A percentile compares a stretch with the other conserved stretches of the same genome.
These are phyloP conservation scores for Phytophthora pseudosyringae DNA, from an alignment of 352 stramenopile genomes.

Conservation along the genomic window DNA sequence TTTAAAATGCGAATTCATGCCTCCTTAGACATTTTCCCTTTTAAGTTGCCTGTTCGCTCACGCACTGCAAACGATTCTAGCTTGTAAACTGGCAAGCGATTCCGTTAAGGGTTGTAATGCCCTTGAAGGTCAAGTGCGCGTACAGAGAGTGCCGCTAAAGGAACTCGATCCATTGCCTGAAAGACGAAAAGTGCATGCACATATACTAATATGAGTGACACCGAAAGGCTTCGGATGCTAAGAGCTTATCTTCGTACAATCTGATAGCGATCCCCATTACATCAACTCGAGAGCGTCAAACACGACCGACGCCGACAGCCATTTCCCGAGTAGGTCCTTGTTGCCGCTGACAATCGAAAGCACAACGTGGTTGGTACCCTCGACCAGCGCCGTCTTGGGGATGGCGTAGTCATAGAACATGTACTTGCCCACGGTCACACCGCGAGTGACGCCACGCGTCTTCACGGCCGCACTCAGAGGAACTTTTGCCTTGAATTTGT, in stretches of 20 bases:
- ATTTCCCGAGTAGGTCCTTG: slow-evolving; percentile 42
- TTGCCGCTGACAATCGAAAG: slow-evolving; percentile 54
- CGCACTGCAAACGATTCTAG: no score
- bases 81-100: no score
- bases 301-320: slow-evolving; percentile 52
- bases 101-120: no score
- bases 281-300: slow-evolving; percentile 58
- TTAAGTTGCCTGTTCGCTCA: no score
- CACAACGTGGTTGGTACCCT: slow-evolving; percentile 41
- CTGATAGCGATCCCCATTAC: background rate
- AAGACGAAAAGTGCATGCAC: no score
- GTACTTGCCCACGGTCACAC: slow-evolving; percentile 55
- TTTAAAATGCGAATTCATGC: no score
- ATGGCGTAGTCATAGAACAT: slow-evolving; percentile 57
- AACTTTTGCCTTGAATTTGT: slow-evolving; percentile 42
- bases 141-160: no score
- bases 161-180: no score
- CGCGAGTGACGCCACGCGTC: slow-evolving; percentile 56
- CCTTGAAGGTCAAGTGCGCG: no score
- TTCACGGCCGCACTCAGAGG: slow-evolving; percentile 42
- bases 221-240: background rate
- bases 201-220: slow-evolving; percentile 3
- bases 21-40: no score
- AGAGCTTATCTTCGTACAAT: background rate
- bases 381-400: slow-evolving; percentile 39